phyloP scores from a whole-genome alignment of 208 protist species.

The Giardia duodenalis region DNA sequence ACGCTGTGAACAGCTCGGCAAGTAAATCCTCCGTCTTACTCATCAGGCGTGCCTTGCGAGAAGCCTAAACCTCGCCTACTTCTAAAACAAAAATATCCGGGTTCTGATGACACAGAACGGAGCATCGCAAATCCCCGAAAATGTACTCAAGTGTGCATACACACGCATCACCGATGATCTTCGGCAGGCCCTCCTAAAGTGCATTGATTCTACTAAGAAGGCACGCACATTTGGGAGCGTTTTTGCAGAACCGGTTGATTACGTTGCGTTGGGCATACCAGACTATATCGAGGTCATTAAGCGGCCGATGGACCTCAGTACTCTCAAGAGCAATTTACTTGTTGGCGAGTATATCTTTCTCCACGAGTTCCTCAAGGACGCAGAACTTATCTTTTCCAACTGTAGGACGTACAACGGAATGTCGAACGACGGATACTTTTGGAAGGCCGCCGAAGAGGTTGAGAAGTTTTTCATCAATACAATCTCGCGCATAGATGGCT shows the following conservation, averaged over 20 bases:
- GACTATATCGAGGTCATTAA: constrained; percentile 30
- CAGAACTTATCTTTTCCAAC: background rate
- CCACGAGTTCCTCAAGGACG: background rate
- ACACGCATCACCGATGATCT: background rate
- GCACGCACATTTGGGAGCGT: background rate
- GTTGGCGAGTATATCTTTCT: background rate
- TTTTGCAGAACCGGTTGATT: constrained; percentile 29
- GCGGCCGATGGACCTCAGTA: constrained; percentile 31
- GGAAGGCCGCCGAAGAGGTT: background rate
- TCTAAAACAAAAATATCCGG: too few species aligned
- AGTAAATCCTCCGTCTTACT: too few species aligned
- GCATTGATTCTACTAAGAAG: background rate
- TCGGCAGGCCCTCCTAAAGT: background rate
- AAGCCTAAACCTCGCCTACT: too few species aligned
- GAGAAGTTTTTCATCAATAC: constrained; percentile 11
- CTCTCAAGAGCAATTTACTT: constrained; percentile 29
- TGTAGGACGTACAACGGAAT: constrained; percentile 22
- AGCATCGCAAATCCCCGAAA: too few species aligned
- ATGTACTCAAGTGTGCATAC: background rate
- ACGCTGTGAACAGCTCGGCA: too few species aligned
- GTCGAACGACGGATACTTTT: constrained; percentile 3
- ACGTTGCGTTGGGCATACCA: background rate
- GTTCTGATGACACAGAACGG: too few species aligned
- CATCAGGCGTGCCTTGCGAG: too few species aligned
- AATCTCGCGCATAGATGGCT: background rate